Evolutionary conservation across 1,139 yeast genomes (phyloP), one percentile per base, ranked within the genome.

Genomic region (Torulaspora pretoriensis): DNA sequence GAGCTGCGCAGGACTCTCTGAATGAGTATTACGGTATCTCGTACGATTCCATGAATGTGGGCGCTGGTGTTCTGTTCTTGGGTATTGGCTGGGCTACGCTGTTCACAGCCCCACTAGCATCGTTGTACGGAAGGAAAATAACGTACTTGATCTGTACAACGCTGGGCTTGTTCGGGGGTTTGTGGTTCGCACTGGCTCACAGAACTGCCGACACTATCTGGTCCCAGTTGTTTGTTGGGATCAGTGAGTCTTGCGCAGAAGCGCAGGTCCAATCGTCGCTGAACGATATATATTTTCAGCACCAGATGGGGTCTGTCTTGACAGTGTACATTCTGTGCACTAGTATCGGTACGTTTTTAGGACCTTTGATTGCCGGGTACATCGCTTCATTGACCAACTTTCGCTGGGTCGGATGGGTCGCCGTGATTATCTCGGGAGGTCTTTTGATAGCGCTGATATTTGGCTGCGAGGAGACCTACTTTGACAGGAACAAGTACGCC

Each of bases 381-480:
- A 80, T 85, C 50, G 75, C 83, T 4, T 73, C 77, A 42, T 65
- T 73, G 49, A 73, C 77, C 43, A 73, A 78, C 6, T 86, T 85
- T 66, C 73, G 88, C 55, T 86, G 95, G 95, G 90, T 86, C 14
- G 94, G 95, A 23, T 85, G 87, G 82, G 67, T 77, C 67, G 90
- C 86, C 14, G 87, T 81, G 25, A 83, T 86, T 45, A 75, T 83
- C 41, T 76, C 84, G 8, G 90, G 81, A 19, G 78, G 66, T 12
- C 67, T 82, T 16, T 65, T 85, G 31, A 40, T 80, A 1, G 73
- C 83, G 13, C 64, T 82, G 42, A 48, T 80, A 9, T 74, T 84
- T 50, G 70, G 75, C 8, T 77, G 86, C 51, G 94, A 85, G 60
- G 95, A 87, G 60, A 84, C 95, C 0, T 78, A 76, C 42, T 87